Conservation (phyloP, 805 yeast genomes). For the Metschnikowia henanensis region DNA sequence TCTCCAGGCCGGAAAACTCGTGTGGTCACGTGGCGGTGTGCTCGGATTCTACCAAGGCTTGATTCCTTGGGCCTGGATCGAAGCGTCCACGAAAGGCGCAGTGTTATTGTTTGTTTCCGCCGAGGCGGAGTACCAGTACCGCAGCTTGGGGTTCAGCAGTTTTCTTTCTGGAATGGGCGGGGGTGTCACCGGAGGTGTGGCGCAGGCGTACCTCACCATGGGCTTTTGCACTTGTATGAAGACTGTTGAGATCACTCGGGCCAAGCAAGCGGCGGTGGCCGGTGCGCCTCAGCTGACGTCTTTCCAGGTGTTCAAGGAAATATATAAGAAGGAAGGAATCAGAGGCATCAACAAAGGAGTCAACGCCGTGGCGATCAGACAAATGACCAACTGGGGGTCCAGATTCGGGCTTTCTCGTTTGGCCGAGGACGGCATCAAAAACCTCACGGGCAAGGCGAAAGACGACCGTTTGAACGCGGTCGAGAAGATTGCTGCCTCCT, state of each 20-base stretch:
- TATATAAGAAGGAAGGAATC: slow-evolving; percentile 83
- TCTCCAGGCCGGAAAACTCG: slow-evolving; percentile 64
- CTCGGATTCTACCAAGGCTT: slow-evolving; percentile 95
- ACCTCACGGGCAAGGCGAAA: slow-evolving; percentile 54
- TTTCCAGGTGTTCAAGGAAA: slow-evolving; percentile 82
- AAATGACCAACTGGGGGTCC: slow-evolving; percentile 99
- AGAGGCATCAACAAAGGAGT: slow-evolving; percentile 97
- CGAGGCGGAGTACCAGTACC: slow-evolving; percentile 83
- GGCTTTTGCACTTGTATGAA: slow-evolving; percentile 99
- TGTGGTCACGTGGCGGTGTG: slow-evolving; percentile 93
- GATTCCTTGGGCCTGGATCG: slow-evolving; percentile 99
- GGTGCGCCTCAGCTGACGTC: slow-evolving; percentile 73
- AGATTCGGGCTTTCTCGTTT: slow-evolving; percentile 91
- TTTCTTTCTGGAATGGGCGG: slow-evolving; percentile 92
- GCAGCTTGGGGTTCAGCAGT: slow-evolving; percentile 56
- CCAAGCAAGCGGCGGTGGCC: slow-evolving; percentile 63
- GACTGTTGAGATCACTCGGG: slow-evolving; percentile 94
- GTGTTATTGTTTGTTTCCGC: slow-evolving; percentile 89
- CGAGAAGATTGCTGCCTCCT: slow-evolving; percentile 84
- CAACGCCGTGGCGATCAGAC: slow-evolving; percentile 98
- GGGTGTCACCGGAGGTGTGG: slow-evolving; percentile 95
- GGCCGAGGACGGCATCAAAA: slow-evolving; percentile 83
- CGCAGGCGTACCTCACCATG: slow-evolving; percentile 95
- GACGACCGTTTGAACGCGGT: slow-evolving; percentile 63
- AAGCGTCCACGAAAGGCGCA: slow-evolving; percentile 99